Base-by-base conservation (phyloP, 23 red algal species). In the Gracilaria vermiculophylla region DNA sequence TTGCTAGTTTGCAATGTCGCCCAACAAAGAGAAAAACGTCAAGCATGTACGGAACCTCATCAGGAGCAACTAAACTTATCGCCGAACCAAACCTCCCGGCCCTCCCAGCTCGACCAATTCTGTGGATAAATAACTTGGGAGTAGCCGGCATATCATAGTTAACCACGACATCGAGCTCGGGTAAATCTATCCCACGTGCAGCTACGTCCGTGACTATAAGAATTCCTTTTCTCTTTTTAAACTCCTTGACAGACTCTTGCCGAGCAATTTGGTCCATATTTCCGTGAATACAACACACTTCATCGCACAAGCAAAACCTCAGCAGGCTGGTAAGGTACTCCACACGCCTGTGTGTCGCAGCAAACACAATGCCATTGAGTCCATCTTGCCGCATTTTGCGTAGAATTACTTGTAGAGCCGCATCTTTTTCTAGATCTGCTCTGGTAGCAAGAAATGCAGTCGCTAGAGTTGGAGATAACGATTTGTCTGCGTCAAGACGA, bases 201-300 rank as follows among this genome's bases (percentile, higher is more conserved):
- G 97, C 97, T 42, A 99, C 91, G 78, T 99, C 97, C 6, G 97
- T 99, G 13, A 99, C 97, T 28, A 99, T 33, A 19, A 99, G 82
- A 16, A 95, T 49, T 15, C 53, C 53, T 28, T 42, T 41, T 16
- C 85, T 70, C 52, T 83, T 85, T 17, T 93, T 81, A 47, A 99
- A 96, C 33, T 71, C 60, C 33, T 71, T 60, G 13, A 99, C 77
- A 3, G 97, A 86, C 40, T 69, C 78, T 12, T 80, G 74, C 24
- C 97, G 64, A 0, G 85, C 87, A 39, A 78, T 52, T 60, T 95
- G 94, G 65, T 99, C 97, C 92, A 96, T 95, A 27, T 86, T 74
- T 11, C 97, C 97, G 69, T 99, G 97, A 23, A 99, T 79, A 45
- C 73, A 87, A 20, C 20, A 31, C 1, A 88, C 69, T 42, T 37